Evolutionary conservation across 2,329 filamentous ascomycete species (phyloP).

Genomic region (Neofusicoccum cordaticola): DNA sequence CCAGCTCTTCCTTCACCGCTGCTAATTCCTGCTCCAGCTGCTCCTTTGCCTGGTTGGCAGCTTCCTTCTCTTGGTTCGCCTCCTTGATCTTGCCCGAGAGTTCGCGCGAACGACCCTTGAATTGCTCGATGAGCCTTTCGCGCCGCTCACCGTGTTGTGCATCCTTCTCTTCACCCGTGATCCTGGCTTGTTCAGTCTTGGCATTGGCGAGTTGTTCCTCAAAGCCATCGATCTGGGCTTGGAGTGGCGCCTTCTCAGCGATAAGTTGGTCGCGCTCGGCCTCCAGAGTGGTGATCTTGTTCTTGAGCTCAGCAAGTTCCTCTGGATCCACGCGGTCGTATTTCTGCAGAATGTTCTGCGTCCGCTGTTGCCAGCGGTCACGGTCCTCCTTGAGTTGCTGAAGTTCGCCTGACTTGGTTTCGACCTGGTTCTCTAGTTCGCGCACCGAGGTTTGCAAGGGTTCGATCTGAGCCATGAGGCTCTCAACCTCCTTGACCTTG

Average conservation of each 20-base stretch:
- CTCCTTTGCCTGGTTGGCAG: conserved; percentile 42
- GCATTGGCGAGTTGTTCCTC: conserved; percentile 45
- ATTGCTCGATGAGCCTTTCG: conserved; percentile 46
- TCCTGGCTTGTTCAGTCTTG: conserved; percentile 25
- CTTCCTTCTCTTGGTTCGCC: conserved; percentile 49
- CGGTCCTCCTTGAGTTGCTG: conserved; percentile 86
- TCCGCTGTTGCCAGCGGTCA: conserved; percentile 92
- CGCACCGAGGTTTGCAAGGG: conserved; percentile 77
- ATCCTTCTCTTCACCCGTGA: conserved; percentile 41
- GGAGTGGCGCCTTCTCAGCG: conserved; percentile 49
- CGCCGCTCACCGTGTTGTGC: conserved; percentile 49
- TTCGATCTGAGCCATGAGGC: conserved; percentile 71
- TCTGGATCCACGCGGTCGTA: conserved; percentile 94
- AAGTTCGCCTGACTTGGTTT: conserved; percentile 82
- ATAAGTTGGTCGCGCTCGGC: conserved; percentile 55
- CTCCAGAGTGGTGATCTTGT: conserved; percentile 59
- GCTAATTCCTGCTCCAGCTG: conserved; percentile 23
- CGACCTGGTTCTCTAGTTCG: conserved; percentile 77
- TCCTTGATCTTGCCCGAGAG: conserved; percentile 62
- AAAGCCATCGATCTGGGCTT: conserved; percentile 49
- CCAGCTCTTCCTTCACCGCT: conserved; percentile 54
- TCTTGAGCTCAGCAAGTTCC: conserved; percentile 85
- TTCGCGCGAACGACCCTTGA: conserved; percentile 58
- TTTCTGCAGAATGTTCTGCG: conserved; percentile 91
- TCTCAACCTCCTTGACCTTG: conserved; percentile 71